phyloP scores from a whole-genome alignment of 306 rosid species.

The Adenanthera pavonina region DNA sequence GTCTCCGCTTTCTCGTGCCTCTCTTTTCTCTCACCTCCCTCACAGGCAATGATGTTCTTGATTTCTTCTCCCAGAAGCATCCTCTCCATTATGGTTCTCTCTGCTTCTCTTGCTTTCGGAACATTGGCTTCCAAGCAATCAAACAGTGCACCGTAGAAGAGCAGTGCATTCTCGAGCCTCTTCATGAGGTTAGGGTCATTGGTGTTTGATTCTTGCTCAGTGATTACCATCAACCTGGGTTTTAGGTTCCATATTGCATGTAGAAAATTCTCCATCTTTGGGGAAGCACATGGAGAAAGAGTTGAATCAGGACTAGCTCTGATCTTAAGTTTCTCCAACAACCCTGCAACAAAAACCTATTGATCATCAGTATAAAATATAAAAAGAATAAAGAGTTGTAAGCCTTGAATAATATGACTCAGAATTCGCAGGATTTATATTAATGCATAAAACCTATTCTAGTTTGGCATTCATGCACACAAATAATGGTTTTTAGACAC shows the following conservation, averaged over 20 bases:
- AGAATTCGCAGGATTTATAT: too few relatives aligned
- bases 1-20: slow-evolving; percentile 70
- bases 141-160: slow-evolving; percentile 65
- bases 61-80: slow-evolving; percentile 77
- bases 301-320: slow-evolving; percentile 53
- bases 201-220: slow-evolving; percentile 73
- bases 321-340: background rate
- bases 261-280: slow-evolving; percentile 65
- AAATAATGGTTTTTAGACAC: too few relatives aligned
- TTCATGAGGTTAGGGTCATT: slow-evolving; percentile 54
- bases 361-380: background rate
- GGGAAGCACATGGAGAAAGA: slow-evolving; percentile 54
- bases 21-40: slow-evolving; percentile 69
- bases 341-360: background rate
- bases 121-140: slow-evolving; percentile 69
- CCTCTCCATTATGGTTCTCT: slow-evolving; percentile 62
- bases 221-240: slow-evolving; percentile 67
- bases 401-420: too few relatives aligned
- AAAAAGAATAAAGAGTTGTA: too few relatives aligned
- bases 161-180: slow-evolving; percentile 58
- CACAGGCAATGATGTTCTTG: slow-evolving; percentile 74
- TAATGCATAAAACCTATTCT: too few relatives aligned
- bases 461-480: too few relatives aligned
- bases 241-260: slow-evolving; percentile 57
- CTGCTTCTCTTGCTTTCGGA: slow-evolving; percentile 39